A percentile compares a stretch with the other conserved stretches of the same genome.
Evolutionary conservation across 768 basidiomycete genomes (phyloP).

Genomic region (Trametes cubensis): DNA sequence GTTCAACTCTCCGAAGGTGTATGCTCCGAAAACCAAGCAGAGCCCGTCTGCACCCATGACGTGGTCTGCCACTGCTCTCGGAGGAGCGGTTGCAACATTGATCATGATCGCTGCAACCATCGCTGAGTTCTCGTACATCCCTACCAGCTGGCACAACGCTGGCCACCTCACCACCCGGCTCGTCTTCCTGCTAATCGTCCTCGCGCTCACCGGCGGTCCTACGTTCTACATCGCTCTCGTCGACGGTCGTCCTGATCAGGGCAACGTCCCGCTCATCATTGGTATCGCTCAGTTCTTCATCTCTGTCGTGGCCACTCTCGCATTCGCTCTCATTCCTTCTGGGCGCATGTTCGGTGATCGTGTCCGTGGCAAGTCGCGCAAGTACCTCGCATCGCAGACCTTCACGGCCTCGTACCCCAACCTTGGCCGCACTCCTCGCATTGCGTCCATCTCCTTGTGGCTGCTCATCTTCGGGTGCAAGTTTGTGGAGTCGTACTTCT

Average conservation of each 20-base stretch:
- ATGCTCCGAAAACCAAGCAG: constrained; percentile 68
- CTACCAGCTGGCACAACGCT: constrained; percentile 98
- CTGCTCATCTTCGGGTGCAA: constrained; percentile 95
- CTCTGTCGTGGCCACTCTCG: constrained; percentile 78
- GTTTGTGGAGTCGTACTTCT: constrained; percentile 96
- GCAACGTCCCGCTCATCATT: constrained; percentile 84
- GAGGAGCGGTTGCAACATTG: constrained; percentile 87
- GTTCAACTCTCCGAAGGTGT: constrained; percentile 94
- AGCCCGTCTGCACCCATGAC: constrained; percentile 85
- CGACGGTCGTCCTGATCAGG: constrained; percentile 60
- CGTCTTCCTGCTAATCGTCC: constrained; percentile 87
- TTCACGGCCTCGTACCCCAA: constrained; percentile 97
- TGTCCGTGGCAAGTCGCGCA: constrained; percentile 95
- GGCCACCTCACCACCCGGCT: constrained; percentile 94
- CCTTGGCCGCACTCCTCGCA: constrained; percentile 70
- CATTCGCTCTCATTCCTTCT: constrained; percentile 89
- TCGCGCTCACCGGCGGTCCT: constrained; percentile 90
- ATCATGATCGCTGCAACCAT: constrained; percentile 95
- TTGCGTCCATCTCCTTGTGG: constrained; percentile 88
- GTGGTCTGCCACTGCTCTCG: constrained; percentile 95
- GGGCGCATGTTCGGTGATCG: constrained; percentile 99
- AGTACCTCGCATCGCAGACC: constrained; percentile 98
- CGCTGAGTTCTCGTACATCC: constrained; percentile 95
- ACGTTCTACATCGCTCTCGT: constrained; percentile 91
- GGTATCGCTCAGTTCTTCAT: constrained; percentile 94